Conservation (phyloP, 75 land plant species). For the Chamaecyparis obtusa region DNA sequence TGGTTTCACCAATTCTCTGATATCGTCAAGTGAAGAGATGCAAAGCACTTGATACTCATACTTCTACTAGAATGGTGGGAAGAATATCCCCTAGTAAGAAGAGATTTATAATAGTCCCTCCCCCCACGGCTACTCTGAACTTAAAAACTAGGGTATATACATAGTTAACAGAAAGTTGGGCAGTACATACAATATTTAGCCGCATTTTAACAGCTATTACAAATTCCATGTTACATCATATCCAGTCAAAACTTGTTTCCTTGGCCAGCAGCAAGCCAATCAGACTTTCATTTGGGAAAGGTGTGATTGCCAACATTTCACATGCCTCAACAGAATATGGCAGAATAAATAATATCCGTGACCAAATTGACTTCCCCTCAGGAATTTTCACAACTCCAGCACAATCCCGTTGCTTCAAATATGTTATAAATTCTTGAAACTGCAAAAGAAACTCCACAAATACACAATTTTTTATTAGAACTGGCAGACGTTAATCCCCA, state of each 20-base stretch:
- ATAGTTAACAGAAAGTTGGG: background rate
- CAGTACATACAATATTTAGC: background rate
- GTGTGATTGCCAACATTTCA: slow-evolving; percentile 60
- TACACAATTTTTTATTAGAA: background rate
- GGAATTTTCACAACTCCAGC: slow-evolving; percentile 93
- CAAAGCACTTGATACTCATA: background rate
- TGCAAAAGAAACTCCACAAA: slow-evolving; percentile 30
- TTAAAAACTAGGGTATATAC: background rate
- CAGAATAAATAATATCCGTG: slow-evolving; percentile 80
- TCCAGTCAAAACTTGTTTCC: slow-evolving; percentile 51
- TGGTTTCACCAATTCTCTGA: background rate
- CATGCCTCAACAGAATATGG: slow-evolving; percentile 73
- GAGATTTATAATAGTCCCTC: background rate
- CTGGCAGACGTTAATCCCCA: background rate
- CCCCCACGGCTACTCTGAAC: background rate
- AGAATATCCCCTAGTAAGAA: background rate
- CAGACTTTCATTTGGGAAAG: slow-evolving; percentile 57
- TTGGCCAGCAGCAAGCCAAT: slow-evolving; percentile 77
- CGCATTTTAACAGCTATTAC: background rate
- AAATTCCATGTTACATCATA: slow-evolving; percentile 15
- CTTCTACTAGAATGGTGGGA: background rate
- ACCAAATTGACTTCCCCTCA: slow-evolving; percentile 60
- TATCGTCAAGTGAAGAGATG: background rate
- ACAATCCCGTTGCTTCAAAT: slow-evolving; percentile 92
- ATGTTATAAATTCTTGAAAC: slow-evolving; percentile 85